Evolutionary conservation across 106 monocot species (phyloP).

Genomic region (Iris macrosiphon): DNA sequence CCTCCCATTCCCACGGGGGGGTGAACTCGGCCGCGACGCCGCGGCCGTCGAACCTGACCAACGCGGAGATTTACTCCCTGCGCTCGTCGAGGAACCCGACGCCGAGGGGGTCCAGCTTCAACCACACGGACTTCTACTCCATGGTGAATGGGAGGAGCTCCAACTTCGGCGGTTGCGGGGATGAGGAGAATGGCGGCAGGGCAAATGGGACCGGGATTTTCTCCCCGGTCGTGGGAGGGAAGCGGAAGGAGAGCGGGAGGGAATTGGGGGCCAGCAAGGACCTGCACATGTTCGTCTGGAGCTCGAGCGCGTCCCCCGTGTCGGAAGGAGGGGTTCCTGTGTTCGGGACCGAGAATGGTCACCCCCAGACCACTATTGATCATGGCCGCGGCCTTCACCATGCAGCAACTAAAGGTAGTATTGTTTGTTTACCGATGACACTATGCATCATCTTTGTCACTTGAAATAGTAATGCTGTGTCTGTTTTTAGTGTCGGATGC

Average conservation of each 20-base stretch:
- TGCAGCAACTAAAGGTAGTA: not conserved
- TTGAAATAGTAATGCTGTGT: too few relatives aligned
- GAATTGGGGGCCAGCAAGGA: constrained; percentile 17
- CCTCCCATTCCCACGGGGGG: constrained; percentile 14
- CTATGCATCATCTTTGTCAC: too few relatives aligned
- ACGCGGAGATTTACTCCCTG: constrained; percentile 34
- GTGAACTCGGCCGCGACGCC: constrained; percentile 21
- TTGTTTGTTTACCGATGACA: not conserved
- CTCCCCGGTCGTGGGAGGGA: constrained; percentile 5
- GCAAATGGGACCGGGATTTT: not conserved
- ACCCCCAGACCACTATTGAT: too few relatives aligned
- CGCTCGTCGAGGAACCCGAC: constrained; percentile 33
- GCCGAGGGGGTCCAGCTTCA: constrained; percentile 41
- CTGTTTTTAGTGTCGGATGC: too few relatives aligned
- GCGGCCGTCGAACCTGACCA: constrained; percentile 46
- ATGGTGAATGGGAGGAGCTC: constrained; percentile 21
- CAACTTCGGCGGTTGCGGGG: constrained; percentile 11
- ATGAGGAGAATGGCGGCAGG: not conserved
- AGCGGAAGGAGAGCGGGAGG: not conserved
- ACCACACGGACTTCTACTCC: constrained; percentile 41
- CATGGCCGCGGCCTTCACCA: not conserved
- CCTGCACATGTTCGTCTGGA: constrained; percentile 39
- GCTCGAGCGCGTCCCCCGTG: constrained; percentile 33
- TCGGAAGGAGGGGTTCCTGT: constrained; percentile 19
- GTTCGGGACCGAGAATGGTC: not conserved